Base-by-base conservation (phyloP, 306 rosid species). In the Prunus mongolica region DNA sequence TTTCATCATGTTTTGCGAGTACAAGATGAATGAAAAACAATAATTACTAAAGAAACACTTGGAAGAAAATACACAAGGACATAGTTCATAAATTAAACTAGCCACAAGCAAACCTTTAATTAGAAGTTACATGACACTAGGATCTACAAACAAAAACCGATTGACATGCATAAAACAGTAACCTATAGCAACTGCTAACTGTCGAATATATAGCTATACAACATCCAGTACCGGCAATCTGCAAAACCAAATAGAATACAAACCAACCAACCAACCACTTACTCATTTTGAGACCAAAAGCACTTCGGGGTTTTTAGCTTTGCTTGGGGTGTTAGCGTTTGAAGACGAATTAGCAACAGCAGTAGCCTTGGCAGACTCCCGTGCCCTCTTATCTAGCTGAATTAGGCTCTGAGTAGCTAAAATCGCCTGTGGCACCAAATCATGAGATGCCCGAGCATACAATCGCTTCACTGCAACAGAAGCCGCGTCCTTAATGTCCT, bases 391-490 rank as follows among this genome's bases (percentile, higher is more conserved):
- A 71, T 95, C 97, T 0, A 95, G 99, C 82, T 89, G 92, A 81
- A 95, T 92, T 63, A 95, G 96, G 80, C 99, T 95, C 74, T 91
- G 82, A 0, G 97, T 87, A 0, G 99, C 99, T 79, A 95, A 85
- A 68, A 95, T 95, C 8, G 87, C 97, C 82, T 92, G 97, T 0
- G 99, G 97, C 63, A 87, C 87, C 89, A 95, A 84, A 81, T 95
- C 99, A 85, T 95, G 99, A 24, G 90, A 84, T 1, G 93, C 97
- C 69, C 99, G 87, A 0, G 97, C 97, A 73, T 89, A 92, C 72
- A 92, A 83, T 38, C 87, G 82, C 81, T 93, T 82, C 1, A 86
- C 91, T 0, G 97, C 97, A 45, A 80, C 60, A 0, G 96, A 79
- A 0, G 97, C 97, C 1, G 87, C 86, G 27, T 89, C 92, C 79